Evolutionary conservation across 306 rosid species (phyloP), one percentile per base, ranked within the genome.

Genomic region (Medicago ruthenica): DNA sequence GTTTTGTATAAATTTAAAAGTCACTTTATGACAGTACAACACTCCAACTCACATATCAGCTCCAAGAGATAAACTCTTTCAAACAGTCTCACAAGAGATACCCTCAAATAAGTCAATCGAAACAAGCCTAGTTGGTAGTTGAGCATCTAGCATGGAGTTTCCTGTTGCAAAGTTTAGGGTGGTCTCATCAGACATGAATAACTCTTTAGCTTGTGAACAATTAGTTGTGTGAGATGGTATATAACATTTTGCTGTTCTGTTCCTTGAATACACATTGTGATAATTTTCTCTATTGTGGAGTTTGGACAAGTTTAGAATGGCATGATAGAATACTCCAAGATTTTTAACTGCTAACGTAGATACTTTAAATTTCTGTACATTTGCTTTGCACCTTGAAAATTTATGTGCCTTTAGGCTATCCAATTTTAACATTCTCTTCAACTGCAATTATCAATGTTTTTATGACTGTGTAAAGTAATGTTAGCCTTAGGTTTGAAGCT

Each of bases 301-400:
- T 34, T 31, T 73, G 48, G 48, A 68, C 47, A 10, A 55, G 66
- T 73, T 79, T 18, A 17, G 40, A 55, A 31, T 54, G 69, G 2
- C 13, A 41, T 10, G 47, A 41, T 41, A 4, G 47, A 41, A 41
- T 9, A 41, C 47, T 41, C 14, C 47, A 41, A 41, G 45, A 41
- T 9, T 41, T 27, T 41, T 41, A 9, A 10, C 3, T 41, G 15
- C 50, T 44, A 12, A 12, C n/a, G 5, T 0, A 44, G 12, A 44
- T 27, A 27, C 31, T 27, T 27, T 27, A 3, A 27, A 27, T 27
- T 27, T 27, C 31, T 27, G 4, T 27, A 27, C 31, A 3, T 27
- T 27, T 27, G 31, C 31, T 45, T 45, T 12, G 4, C n/a, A 13
- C 16, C 14, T 45, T 45, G 51, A 45, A 42, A 5, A 42, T 42